Base-by-base conservation (phyloP, 1,139 yeast species). In the Taphrina confusa region DNA sequence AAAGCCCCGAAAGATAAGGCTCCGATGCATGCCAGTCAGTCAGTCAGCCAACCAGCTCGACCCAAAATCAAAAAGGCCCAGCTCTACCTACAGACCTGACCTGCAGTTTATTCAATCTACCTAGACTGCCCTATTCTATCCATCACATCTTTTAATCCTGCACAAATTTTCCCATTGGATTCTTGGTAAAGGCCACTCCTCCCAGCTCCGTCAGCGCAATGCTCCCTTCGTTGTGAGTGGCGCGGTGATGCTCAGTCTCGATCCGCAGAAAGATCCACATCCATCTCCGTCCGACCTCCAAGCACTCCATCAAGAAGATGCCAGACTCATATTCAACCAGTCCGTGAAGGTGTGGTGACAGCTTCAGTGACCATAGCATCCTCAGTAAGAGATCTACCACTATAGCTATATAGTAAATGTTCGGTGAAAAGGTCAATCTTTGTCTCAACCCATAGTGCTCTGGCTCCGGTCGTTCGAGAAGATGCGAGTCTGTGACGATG, bases 261-360 rank as follows among this genome's bases (percentile, higher is more conserved):
- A 90, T 75, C 70, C 94, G 85, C 69, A 91, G 76, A 66, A 88
- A 81, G 57, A 91, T 82, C 98, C 98, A 92, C 62, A 89, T 73
- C 82, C 92, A 88, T 67, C 98, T 78, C 72, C 98, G 79, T 9
- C 83, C 67, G 9, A 92, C 77, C 71, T 92, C 98, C 59, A 90
- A 73, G 8, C 81, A 68, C 68, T 91, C 95, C 57, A 57, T 49
- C 23, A 46, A 8, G 63, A 85, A 83, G 1, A 71, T 63, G 0
- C 92, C 94, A 23, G 78, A 73, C 65, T 82, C 87, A 34, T 76
- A 73, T 25, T 83, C 80, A 14, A 71, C 67, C 12, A 72, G 65
- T 33, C 67, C 66, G 49, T 68, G 65, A 66, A 69, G 66, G 39
- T 68, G 69, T 1, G 74, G 68, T 1, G 73, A 68, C 16, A 73